Conservation (phyloP, 2,329 filamentous ascomycete genomes). For the Fusarium continuum region DNA sequence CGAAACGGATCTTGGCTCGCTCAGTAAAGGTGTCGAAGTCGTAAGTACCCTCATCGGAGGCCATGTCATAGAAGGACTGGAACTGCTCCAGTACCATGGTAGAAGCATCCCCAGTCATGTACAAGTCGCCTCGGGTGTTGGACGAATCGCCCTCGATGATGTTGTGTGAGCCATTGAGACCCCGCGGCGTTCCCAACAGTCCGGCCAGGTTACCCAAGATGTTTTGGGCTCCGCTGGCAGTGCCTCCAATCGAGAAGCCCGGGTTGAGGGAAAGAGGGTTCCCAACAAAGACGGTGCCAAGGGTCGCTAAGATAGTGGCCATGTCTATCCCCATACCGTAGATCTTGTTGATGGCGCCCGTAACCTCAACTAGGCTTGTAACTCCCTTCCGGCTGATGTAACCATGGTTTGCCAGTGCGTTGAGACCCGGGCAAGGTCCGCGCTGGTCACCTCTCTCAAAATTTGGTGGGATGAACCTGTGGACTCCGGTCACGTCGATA, state of each 20-base stretch:
- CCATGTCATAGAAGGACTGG: conserved; percentile 11
- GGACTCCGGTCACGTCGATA: conserved; percentile 18
- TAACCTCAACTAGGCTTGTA: conserved; percentile 25
- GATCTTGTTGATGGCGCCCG: conserved; percentile 20
- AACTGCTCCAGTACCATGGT: conserved; percentile 7
- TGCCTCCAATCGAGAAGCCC: conserved; percentile 14
- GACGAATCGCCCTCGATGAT: conserved; percentile 22
- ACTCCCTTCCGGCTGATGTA: conserved; percentile 41
- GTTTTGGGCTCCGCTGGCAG: neutral
- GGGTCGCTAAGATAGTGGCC: neutral
- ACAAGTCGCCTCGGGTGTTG: conserved; percentile 12
- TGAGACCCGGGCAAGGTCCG: conserved; percentile 49
- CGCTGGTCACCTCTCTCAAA: conserved; percentile 41
- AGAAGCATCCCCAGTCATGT: conserved; percentile 16
- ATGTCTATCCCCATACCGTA: conserved; percentile 18
- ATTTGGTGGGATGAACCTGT: conserved; percentile 42
- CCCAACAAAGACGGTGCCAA: conserved; percentile 18
- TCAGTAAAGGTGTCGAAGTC: conserved; percentile 9
- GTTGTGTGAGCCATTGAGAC: conserved; percentile 12
- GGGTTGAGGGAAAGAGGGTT: conserved; percentile 15
- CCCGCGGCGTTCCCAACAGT: conserved; percentile 12
- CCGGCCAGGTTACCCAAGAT: conserved; percentile 12
- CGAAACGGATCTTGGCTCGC: conserved; percentile 6
- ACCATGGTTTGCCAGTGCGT: conserved; percentile 51
- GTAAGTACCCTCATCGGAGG: conserved; percentile 8